phyloP scores from a whole-genome alignment of 306 rosid species.

The Casuarina equisetifolia region DNA sequence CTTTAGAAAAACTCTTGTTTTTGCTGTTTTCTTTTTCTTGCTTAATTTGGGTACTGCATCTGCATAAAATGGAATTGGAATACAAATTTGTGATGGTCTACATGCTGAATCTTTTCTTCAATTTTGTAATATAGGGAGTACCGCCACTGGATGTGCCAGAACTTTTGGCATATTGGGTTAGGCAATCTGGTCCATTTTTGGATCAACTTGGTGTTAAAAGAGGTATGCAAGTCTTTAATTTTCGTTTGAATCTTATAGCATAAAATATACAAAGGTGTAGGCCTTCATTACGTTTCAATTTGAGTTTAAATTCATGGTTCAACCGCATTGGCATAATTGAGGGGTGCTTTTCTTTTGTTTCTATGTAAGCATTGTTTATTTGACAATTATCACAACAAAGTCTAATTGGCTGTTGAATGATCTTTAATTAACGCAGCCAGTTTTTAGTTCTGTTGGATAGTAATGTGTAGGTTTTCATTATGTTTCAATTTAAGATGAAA shows the following conservation, averaged over 20 bases:
- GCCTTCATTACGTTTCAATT: background rate
- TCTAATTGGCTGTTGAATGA: background rate
- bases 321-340: background rate
- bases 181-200: conserved; percentile 84
- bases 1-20: background rate
- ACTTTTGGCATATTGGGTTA: conserved; percentile 89
- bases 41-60: background rate
- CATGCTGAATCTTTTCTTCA: conserved; percentile 26
- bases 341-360: background rate
- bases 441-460: background rate
- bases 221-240: conserved; percentile 45
- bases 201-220: conserved; percentile 88
- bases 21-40: background rate
- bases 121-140: conserved; percentile 60
- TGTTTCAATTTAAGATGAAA: background rate
- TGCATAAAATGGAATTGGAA: background rate
- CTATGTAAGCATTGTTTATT: too few species aligned
- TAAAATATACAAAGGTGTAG: conserved; percentile 1
- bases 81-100: background rate
- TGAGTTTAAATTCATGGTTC: background rate
- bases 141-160: conserved; percentile 88
- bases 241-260: background rate
- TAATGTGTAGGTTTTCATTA: background rate
- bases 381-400: background rate
- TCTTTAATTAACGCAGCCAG: background rate